Base-by-base conservation (phyloP, 495 filamentous ascomycete species). In the Glarea lozoyensis region DNA sequence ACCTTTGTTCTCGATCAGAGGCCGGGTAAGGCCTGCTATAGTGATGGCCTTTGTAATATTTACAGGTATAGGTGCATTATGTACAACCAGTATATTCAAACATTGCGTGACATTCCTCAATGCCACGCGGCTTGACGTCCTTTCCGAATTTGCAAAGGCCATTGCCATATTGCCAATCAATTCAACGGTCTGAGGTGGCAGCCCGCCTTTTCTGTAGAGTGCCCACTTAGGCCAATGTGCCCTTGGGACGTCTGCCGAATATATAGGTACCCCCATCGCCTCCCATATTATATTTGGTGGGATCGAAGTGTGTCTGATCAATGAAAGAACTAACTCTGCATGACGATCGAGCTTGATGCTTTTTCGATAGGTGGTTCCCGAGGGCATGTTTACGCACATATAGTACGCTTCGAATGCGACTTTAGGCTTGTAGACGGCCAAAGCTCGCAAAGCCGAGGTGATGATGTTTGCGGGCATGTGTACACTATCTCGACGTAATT, bases 81-180 rank as follows among this genome's bases (percentile, higher is more conserved):
- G 52, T 17, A 42, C 39, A 29, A 45, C 36, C 6, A 73, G 45
- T 47, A 63, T 57, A 17, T 41, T 37, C 16, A 67, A 51, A 41
- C 62, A 67, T 9, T 53, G 55, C 25, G 49, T 47, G 16, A 72
- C 60, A 29, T 67, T 55, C 12, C 55, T 53, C 38, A 75, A 48
- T 10, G 66, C 59, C 13, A 53, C 56, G 21, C 66, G 56, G 30
- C 50, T 45, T 17, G 52, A 47, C n/a, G 67, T 37, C 16, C 55
- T 48, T 4, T 59, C 48, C 13, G 65, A 59, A 1, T 48, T 35
- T 32, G 54, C 57, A 42, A 67, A 65, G 20, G 52, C 47, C 7
- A 49, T 41, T n/a, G 64, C 59, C 24, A 61, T 43, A 4, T 49
- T 49, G 13, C 40, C 50, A 11, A 67, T 46, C 22, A 68, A 47